phyloP scores from a whole-genome alignment of 805 yeast species.

The Kockiozyma suomiensis region DNA sequence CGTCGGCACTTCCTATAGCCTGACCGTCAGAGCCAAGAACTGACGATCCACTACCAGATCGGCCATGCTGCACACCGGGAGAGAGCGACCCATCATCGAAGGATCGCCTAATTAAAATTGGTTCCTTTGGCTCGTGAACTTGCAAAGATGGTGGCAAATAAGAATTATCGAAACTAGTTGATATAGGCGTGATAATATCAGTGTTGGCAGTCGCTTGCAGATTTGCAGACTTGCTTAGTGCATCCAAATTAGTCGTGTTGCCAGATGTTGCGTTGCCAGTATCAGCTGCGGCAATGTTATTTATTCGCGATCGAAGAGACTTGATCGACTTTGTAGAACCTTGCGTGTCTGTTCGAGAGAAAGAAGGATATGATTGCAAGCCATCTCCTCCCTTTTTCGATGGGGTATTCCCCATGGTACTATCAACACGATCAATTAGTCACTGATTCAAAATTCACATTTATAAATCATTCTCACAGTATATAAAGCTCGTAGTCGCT shows the following conservation, averaged over 20 bases:
- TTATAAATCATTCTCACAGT: no score
- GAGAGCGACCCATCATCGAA: slow-evolving; percentile 10
- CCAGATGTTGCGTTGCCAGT: neutral
- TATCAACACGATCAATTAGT: neutral
- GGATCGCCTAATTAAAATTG: slow-evolving; percentile 58
- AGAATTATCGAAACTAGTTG: slow-evolving; percentile 21
- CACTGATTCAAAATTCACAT: no score
- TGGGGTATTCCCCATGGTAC: slow-evolving; percentile 45
- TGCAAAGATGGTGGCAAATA: slow-evolving; percentile 68
- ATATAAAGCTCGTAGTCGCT: no score
- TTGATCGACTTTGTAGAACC: slow-evolving; percentile 43
- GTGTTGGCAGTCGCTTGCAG: neutral
- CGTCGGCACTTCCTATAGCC: neutral
- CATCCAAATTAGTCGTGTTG: neutral
- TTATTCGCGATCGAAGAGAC: slow-evolving; percentile 37
- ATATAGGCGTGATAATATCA: neutral
- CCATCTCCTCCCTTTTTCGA: slow-evolving; percentile 39
- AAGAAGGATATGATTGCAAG: slow-evolving; percentile 43
- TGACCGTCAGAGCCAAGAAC: neutral
- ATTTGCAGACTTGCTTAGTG: neutral
- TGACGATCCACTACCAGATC: slow-evolving; percentile 5
- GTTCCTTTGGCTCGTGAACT: slow-evolving; percentile 70
- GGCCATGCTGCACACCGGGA: neutral
- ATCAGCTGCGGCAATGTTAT: neutral
- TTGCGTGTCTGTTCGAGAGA: slow-evolving; percentile 47